phyloP scores from a whole-genome alignment of 495 filamentous ascomycete genomes.

The Halenospora varia region DNA sequence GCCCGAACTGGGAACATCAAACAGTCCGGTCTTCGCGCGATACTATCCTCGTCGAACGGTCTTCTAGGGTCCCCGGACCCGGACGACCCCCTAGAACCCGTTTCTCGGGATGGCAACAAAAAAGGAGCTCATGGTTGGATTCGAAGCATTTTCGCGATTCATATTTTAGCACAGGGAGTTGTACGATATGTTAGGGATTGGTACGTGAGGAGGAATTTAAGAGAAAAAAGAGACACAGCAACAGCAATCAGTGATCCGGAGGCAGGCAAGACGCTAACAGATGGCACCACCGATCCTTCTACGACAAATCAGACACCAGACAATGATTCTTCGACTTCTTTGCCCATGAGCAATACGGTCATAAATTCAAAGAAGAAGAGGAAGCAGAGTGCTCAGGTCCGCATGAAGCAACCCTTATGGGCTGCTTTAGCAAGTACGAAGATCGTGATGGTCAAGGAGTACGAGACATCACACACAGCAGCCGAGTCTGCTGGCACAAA shows the following conservation, averaged over 20 bases:
- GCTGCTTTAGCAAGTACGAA: conserved; percentile 91
- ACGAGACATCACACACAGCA: conserved; percentile 76
- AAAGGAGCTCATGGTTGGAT: conserved; percentile 49
- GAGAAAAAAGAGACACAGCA: conserved; percentile 41
- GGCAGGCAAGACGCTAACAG: conserved; percentile 40
- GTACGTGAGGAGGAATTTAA: conserved; percentile 42
- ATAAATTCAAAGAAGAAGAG: conserved; percentile 72
- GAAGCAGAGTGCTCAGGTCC: conserved; percentile 83
- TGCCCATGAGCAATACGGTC: conserved; percentile 28
- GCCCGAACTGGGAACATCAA: conserved; percentile 35
- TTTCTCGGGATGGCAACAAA: conserved; percentile 38
- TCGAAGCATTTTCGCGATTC: conserved; percentile 67
- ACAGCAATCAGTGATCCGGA: conserved; percentile 47
- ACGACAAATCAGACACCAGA: conserved; percentile 8
- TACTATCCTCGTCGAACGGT: conserved; percentile 20
- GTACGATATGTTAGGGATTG: conserved; percentile 59
- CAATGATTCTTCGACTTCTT: conserved; percentile 14
- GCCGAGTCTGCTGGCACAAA: conserved; percentile 69
- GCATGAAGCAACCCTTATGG: conserved; percentile 90
- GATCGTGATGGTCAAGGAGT: conserved; percentile 89
- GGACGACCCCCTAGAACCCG: conserved; percentile 39
- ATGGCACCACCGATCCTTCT: conserved; percentile 16
- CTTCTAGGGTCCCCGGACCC: conserved; percentile 26
- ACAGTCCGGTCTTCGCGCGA: conserved; percentile 47
- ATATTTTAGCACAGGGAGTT: conserved; percentile 82